phyloP scores from a whole-genome alignment of 1,284 basidiomycete species.

The Athelia sp. region DNA sequence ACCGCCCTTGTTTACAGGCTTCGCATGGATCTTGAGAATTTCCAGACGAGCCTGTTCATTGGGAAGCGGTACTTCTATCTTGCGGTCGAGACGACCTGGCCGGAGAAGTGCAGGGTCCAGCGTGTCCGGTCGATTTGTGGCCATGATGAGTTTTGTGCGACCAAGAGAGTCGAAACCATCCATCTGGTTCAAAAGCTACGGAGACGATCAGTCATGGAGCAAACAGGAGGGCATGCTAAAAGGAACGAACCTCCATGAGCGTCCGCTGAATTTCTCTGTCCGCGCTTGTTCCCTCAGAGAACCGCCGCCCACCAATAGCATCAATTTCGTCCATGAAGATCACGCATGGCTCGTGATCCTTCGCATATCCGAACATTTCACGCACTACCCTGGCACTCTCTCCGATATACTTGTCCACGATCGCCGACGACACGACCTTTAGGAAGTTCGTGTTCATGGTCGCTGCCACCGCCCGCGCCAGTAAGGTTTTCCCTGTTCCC shows the following conservation, averaged over 20 bases:
- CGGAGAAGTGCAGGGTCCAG: constrained; percentile 96
- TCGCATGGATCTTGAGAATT: constrained; percentile 97
- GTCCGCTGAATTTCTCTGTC: constrained; percentile 99
- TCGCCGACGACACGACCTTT: constrained; percentile 98
- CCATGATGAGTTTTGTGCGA: constrained; percentile 97
- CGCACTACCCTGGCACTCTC: constrained; percentile 93
- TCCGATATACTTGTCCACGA: constrained; percentile 99
- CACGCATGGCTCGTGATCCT: constrained; percentile 97
- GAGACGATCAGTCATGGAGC: constrained; percentile 2
- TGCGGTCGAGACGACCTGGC: constrained; percentile 93
- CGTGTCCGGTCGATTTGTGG: constrained; percentile 94
- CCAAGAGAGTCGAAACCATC: constrained; percentile 98
- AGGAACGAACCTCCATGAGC: constrained; percentile 81
- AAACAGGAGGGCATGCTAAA: not conserved
- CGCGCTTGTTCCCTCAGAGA: constrained; percentile 97
- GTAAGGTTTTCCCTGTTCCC: constrained; percentile 93
- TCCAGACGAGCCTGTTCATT: constrained; percentile 95
- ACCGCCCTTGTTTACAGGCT: constrained; percentile 90
- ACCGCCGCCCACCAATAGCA: constrained; percentile 92
- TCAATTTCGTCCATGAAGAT: constrained; percentile 99
- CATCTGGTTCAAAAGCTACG: constrained; percentile 97
- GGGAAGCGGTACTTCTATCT: constrained; percentile 97
- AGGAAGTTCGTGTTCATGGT: constrained; percentile 97
- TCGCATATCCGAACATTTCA: constrained; percentile 98
- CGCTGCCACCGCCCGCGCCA: constrained; percentile 94